phyloP scores from a whole-genome alignment of 768 basidiomycete species.

The Leccinellum luteum region DNA sequence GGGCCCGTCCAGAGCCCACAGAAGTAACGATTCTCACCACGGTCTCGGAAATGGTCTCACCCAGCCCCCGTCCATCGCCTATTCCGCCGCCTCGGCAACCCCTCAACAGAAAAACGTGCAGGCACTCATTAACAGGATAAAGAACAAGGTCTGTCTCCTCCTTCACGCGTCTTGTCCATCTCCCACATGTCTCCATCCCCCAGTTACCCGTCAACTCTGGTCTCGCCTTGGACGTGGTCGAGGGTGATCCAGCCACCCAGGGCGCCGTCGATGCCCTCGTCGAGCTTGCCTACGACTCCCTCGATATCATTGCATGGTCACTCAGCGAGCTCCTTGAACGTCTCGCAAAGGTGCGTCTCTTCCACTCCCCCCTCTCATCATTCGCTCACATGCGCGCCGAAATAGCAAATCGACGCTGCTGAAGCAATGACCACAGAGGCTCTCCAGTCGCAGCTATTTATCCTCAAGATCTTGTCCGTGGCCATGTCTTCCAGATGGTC shows the following conservation, averaged over 20 bases:
- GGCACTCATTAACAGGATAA: constrained; percentile 75
- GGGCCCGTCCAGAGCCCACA: constrained; percentile 50
- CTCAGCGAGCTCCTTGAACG: constrained; percentile 77
- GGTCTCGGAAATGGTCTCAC: constrained; percentile 31
- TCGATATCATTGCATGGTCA: constrained; percentile 78
- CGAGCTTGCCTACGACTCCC: constrained; percentile 71
- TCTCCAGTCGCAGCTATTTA: constrained; percentile 82
- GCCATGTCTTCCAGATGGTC: constrained; percentile 79
- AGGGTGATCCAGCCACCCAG: constrained; percentile 71
- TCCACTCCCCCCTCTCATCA: not conserved
- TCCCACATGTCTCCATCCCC: not conserved
- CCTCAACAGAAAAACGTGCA: constrained; percentile 83
- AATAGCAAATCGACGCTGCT: constrained; percentile 52
- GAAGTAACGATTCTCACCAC: constrained; percentile 62
- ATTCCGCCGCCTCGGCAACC: constrained; percentile 40
- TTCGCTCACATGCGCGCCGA: constrained; percentile 13
- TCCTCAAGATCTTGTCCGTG: constrained; percentile 77
- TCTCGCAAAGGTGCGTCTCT: constrained; percentile 60
- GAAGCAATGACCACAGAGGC: constrained; percentile 62
- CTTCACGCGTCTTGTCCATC: not conserved
- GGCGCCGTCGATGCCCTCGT: constrained; percentile 77
- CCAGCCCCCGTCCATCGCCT: constrained; percentile 36
- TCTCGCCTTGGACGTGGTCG: constrained; percentile 64
- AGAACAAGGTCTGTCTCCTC: constrained; percentile 61
- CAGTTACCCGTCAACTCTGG: constrained; percentile 89